Base-by-base conservation (phyloP, 1,284 basidiomycete genomes). In the Ustilago shanxiensis region DNA sequence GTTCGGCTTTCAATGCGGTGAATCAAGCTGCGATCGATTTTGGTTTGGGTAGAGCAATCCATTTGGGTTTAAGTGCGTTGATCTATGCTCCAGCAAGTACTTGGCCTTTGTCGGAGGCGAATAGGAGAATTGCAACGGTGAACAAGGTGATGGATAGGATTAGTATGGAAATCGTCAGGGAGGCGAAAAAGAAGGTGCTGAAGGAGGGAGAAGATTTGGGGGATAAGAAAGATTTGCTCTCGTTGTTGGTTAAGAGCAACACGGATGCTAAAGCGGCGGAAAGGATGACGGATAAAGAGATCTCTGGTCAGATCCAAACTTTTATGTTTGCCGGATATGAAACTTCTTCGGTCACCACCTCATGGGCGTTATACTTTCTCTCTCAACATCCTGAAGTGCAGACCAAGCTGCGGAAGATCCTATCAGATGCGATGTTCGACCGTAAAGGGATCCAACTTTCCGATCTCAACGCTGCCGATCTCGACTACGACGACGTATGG, bases 261-360 rank as follows among this genome's bases (percentile, higher is more conserved):
- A 44, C 75, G 1, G 47, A 22, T 11, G 60, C 63, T 1, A 39
- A 53, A 0, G 49, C 53, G 2, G 87, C 87, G 0, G 89, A 92
- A 81, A 88, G 88, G 24, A 89, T 94, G 88, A 89, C 89, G 9
- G 89, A 90, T 49, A 87, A 88, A 16, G 92, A 94, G 80, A 90
- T 92, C 3, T 87, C 91, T 28, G 91, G 90, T 66, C 92, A 93
- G 84, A 92, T 94, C 71, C 90, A 91, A 9, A 93, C 92, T 0
- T 92, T 94, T 83, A 89, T 94, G 53, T 88, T 90, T n/a, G 93
- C 92, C 16, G 93, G 93, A 13, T 92, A 92, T 28, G 93, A 95
- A 81, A 93, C 93, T 0, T 92, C 92, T 13, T 92, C 92, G 2
- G 89, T 94, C 29, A 89, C 91, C 11, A 87, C 93, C 54, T 92